phyloP scores from a whole-genome alignment of 345 rosid genomes.

The Triadica sebifera region DNA sequence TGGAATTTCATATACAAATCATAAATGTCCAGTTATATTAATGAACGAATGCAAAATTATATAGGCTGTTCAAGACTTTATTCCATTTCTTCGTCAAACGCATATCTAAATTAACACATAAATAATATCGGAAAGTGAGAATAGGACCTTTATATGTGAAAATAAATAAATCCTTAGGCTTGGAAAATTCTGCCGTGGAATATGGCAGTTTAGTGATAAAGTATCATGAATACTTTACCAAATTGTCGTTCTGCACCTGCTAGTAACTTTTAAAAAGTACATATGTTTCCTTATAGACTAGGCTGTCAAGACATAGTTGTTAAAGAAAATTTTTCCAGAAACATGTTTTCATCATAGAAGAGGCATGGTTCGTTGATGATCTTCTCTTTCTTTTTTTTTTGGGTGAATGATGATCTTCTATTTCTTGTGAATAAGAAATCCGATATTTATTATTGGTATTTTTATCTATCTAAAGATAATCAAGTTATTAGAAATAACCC shows the following conservation, averaged over 20 bases:
- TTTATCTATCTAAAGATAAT: too few relatives aligned
- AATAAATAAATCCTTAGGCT: not conserved
- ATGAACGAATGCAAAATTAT: too few relatives aligned
- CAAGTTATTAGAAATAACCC: not conserved
- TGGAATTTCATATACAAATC: too few relatives aligned
- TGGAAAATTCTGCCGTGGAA: not conserved
- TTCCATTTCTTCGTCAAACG: too few relatives aligned
- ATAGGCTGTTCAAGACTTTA: too few relatives aligned
- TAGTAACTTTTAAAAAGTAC: not conserved
- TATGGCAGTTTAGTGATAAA: not conserved
- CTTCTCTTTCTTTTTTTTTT: too few relatives aligned
- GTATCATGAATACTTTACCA: not conserved
- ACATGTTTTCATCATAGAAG: constrained; percentile 1
- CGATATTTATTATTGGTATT: too few relatives aligned
- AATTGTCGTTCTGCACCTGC: constrained; percentile 1
- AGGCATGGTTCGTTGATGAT: not conserved
- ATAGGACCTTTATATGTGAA: not conserved
- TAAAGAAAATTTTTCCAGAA: constrained; percentile 1
- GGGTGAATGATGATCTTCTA: too few relatives aligned
- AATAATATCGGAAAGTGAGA: not conserved
- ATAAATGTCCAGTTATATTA: too few relatives aligned
- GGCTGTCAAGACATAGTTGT: constrained; percentile 2
- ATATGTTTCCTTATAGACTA: not conserved
- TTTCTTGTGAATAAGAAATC: too few relatives aligned
- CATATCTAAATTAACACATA: too few relatives aligned